Evolutionary conservation across 2,329 filamentous ascomycete genomes (phyloP).

Genomic region (Calycina herbarum): DNA sequence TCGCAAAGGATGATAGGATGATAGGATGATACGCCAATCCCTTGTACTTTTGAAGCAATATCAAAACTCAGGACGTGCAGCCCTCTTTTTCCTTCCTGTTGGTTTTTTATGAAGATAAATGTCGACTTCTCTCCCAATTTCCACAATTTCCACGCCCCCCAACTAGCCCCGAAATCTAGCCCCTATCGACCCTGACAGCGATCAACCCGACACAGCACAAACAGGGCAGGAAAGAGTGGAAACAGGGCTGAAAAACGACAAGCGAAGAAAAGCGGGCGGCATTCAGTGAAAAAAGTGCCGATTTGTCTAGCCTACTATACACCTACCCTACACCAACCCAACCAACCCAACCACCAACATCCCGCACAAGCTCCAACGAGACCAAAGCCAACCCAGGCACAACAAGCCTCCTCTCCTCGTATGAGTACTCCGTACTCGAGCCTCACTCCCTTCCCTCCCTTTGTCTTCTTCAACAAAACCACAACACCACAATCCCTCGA

Average conservation of each 20-base stretch:
- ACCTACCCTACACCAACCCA: background rate
- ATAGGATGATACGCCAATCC: too few species aligned
- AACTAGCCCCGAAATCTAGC: too few species aligned
- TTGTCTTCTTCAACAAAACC: background rate
- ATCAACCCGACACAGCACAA: background rate
- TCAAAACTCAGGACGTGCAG: too few species aligned
- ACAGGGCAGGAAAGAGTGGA: background rate
- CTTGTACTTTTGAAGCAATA: too few species aligned
- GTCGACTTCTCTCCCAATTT: too few species aligned
- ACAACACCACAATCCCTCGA: background rate
- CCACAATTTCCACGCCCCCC: too few species aligned
- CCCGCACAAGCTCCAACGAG: background rate
- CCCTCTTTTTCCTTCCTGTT: too few species aligned
- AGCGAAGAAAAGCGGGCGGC: background rate
- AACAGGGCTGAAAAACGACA: background rate
- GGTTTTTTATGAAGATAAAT: too few species aligned
- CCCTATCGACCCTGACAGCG: background rate
- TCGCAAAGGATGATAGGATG: too few species aligned
- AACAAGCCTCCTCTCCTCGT: background rate
- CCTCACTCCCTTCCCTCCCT: background rate
- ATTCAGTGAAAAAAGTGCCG: background rate
- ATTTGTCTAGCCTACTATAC: background rate
- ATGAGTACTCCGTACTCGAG: background rate
- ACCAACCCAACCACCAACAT: background rate
- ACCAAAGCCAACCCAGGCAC: background rate